Conservation (phyloP, 495 filamentous ascomycete genomes). For the Penicillium silybi region DNA sequence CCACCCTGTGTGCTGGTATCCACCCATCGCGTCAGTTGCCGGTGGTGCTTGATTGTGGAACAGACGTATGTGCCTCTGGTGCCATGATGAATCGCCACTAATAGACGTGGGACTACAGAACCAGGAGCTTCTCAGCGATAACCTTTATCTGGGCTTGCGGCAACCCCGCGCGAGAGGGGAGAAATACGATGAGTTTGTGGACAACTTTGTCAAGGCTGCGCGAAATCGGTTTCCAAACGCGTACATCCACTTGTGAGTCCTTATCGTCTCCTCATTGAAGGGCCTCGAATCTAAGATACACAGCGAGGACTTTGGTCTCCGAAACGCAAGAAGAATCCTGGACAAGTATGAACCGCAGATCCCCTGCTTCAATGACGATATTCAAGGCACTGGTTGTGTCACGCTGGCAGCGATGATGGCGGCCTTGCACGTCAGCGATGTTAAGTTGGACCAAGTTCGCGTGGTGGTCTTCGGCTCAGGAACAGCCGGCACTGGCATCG, state of each 20-base stretch:
- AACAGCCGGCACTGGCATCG: slow-evolving; percentile 82
- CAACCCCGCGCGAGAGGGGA: slow-evolving; percentile 62
- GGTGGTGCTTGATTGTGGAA: slow-evolving; percentile 84
- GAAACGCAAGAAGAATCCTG: slow-evolving; percentile 62
- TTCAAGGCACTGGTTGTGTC: slow-evolving; percentile 86
- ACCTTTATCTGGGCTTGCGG: slow-evolving; percentile 74
- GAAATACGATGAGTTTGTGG: slow-evolving; percentile 76
- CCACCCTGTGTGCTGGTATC: slow-evolving; percentile 80
- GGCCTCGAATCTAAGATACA: background rate
- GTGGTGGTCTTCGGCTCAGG: slow-evolving; percentile 78
- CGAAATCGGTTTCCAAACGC: slow-evolving; percentile 71
- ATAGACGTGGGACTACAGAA: slow-evolving; percentile 44
- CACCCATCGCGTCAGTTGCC: slow-evolving; percentile 76
- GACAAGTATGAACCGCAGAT: slow-evolving; percentile 68
- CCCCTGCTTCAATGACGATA: slow-evolving; percentile 88
- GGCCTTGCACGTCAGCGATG: slow-evolving; percentile 62
- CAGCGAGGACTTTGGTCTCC: slow-evolving; percentile 57
- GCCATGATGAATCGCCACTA: background rate
- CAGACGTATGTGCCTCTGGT: slow-evolving; percentile 47
- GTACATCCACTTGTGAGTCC: slow-evolving; percentile 71
- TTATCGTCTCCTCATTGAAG: background rate
- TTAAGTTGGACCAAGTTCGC: slow-evolving; percentile 62
- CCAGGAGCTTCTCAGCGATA: slow-evolving; percentile 68
- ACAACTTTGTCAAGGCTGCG: slow-evolving; percentile 64
- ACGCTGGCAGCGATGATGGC: slow-evolving; percentile 79